A percentile compares a stretch with the other conserved stretches of the same genome.
phyloP scores from a whole-genome alignment of 2,329 filamentous ascomycete genomes.

The Curvularia hawaiiensis region DNA sequence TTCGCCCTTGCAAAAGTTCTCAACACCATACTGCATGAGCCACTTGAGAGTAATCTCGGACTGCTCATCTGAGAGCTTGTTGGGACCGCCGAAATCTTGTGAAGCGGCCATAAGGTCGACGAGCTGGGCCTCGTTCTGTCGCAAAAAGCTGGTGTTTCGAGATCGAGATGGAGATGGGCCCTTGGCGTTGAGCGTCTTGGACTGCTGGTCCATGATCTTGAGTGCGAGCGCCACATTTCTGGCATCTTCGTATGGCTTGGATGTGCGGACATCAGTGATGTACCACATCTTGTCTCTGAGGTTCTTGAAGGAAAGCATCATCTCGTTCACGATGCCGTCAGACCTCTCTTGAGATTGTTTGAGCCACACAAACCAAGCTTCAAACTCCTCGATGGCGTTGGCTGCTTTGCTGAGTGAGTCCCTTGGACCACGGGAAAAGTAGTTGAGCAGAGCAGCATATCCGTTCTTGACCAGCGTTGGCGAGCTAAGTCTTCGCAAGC shows the following conservation, averaged over 20 bases:
- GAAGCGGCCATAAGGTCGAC: slow-evolving; percentile 85
- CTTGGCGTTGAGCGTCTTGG: slow-evolving; percentile 49
- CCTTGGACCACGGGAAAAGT: slow-evolving; percentile 73
- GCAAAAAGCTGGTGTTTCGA: slow-evolving; percentile 64
- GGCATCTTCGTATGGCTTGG: slow-evolving; percentile 84
- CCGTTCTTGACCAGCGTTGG: slow-evolving; percentile 68
- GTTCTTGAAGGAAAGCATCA: slow-evolving; percentile 74
- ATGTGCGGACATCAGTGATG: slow-evolving; percentile 89
- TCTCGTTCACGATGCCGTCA: slow-evolving; percentile 73
- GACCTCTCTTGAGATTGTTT: slow-evolving; percentile 82
- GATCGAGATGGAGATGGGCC: slow-evolving; percentile 47
- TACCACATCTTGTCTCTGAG: slow-evolving; percentile 99
- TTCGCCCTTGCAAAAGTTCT: slow-evolving; percentile 94
- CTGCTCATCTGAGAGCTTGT: slow-evolving; percentile 96
- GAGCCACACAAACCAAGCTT: slow-evolving; percentile 81
- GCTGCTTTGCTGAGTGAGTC: slow-evolving; percentile 72
- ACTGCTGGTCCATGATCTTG: slow-evolving; percentile 79
- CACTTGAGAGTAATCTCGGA: slow-evolving; percentile 83
- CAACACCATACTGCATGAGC: slow-evolving; percentile 79
- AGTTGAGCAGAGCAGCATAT: slow-evolving; percentile 72
- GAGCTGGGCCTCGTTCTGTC: slow-evolving; percentile 82
- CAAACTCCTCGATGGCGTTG: slow-evolving; percentile 76
- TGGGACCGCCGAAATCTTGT: slow-evolving; percentile 84
- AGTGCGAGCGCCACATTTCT: slow-evolving; percentile 84
- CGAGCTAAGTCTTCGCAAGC: slow-evolving; percentile 68